Evolutionary conservation across 2,329 filamentous ascomycete genomes (phyloP).

Genomic region (Colletotrichum sojae): DNA sequence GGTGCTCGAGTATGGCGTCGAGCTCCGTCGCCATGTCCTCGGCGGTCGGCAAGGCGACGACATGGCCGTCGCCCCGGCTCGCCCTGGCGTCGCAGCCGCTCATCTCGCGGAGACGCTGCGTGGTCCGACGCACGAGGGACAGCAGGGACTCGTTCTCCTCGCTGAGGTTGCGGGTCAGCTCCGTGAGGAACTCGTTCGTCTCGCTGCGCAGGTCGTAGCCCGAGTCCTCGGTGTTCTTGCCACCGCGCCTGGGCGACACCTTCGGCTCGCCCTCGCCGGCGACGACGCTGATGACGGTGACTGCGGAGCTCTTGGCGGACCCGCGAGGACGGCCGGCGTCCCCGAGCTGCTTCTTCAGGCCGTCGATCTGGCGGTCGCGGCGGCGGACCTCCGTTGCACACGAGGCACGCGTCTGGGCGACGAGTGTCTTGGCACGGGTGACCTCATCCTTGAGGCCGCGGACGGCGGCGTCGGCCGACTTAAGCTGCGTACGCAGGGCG

Average conservation of each 20-base stretch:
- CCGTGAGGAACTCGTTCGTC: conserved; percentile 91
- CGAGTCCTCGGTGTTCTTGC: conserved; percentile 60
- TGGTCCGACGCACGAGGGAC: conserved; percentile 77
- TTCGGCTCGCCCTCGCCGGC: conserved; percentile 67
- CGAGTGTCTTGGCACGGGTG: conserved; percentile 80
- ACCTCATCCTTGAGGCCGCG: conserved; percentile 89
- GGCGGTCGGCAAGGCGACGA: conserved; percentile 53
- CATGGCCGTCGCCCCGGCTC: conserved; percentile 46
- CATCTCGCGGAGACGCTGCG: conserved; percentile 79
- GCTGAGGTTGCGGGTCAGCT: conserved; percentile 84
- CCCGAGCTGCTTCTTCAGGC: conserved; percentile 87
- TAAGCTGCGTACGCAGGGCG: conserved; percentile 77
- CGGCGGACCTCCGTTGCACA: conserved; percentile 94
- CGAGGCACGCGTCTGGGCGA: conserved; percentile 86
- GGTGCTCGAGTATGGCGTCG: conserved; percentile 82
- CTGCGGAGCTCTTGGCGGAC: conserved; percentile 65
- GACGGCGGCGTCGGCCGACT: conserved; percentile 80
- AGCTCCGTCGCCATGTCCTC: conserved; percentile 83
- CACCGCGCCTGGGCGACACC: conserved; percentile 49
- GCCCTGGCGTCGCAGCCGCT: conserved; percentile 64
- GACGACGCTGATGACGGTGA: conserved; percentile 71
- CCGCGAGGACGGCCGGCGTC: conserved; percentile 77
- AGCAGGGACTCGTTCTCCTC: conserved; percentile 93
- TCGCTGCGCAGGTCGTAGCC: conserved; percentile 83
- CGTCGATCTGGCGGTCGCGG: conserved; percentile 89